Conservation (phyloP, 2,329 filamentous ascomycete species). For the Lachnellula arida region DNA sequence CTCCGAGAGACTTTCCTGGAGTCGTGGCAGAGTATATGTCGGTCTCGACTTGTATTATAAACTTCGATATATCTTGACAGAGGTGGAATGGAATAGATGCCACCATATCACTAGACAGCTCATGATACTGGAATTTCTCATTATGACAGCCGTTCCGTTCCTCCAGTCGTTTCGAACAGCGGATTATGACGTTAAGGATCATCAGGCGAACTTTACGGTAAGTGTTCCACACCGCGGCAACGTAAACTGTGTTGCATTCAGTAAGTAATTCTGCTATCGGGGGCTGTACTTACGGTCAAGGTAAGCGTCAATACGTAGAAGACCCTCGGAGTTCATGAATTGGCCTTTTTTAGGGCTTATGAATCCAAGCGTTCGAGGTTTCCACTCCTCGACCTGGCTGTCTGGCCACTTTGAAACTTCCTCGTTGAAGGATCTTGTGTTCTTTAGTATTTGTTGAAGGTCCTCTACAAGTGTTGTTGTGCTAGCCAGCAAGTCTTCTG, state of each 20-base stretch:
- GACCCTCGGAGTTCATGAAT: background rate
- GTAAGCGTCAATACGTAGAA: background rate
- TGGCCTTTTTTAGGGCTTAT: background rate
- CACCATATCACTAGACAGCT: constrained; percentile 8
- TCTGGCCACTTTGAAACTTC: background rate
- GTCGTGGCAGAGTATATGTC: background rate
- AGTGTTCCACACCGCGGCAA: constrained; percentile 51
- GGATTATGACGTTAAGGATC: constrained; percentile 46
- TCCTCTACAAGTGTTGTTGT: background rate
- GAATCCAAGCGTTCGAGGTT: background rate
- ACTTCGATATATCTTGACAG: background rate
- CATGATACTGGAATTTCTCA: background rate
- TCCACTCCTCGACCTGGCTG: background rate
- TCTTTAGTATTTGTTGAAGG: background rate
- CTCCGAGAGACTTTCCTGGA: constrained; percentile 24
- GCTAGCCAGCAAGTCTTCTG: background rate
- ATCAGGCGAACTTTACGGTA: constrained; percentile 47
- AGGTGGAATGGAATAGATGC: constrained; percentile 22
- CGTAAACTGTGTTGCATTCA: constrained; percentile 34
- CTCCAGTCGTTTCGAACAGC: background rate
- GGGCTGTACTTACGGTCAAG: background rate
- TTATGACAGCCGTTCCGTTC: background rate
- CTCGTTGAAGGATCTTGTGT: background rate
- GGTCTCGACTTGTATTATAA: background rate
- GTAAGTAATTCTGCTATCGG: background rate